Percentiles rank a stretch among this genome's conserved stretches.
Evolutionary conservation across 768 basidiomycete species (phyloP).

Genomic region (Pisolithus microcarpus): DNA sequence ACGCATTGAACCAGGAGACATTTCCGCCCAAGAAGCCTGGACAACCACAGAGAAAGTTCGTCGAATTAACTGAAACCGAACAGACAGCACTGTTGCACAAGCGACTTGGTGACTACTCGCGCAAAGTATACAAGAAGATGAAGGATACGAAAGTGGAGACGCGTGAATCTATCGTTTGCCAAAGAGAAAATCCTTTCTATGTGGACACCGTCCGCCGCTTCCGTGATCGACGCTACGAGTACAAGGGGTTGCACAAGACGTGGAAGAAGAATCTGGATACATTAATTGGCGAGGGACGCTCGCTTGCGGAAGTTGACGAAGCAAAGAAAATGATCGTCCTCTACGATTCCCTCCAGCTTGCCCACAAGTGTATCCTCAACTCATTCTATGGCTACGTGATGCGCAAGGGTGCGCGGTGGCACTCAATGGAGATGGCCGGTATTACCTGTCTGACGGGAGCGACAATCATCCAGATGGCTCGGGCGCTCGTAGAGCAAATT

Average conservation of each 20-base stretch:
- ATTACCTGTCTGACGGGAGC: slow-evolving; percentile 98
- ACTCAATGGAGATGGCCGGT: slow-evolving; percentile 99
- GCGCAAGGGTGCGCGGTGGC: slow-evolving; percentile 99
- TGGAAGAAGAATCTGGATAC: slow-evolving; percentile 98
- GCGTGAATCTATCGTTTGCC: slow-evolving; percentile 92
- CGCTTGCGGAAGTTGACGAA: slow-evolving; percentile 85
- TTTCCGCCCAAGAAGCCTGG: slow-evolving; percentile 80
- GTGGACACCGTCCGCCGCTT: slow-evolving; percentile 97
- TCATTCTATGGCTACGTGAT: slow-evolving; percentile 99
- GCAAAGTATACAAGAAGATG: slow-evolving; percentile 97
- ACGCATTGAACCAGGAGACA: slow-evolving; percentile 88
- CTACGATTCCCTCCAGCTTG: slow-evolving; percentile 96
- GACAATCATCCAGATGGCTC: slow-evolving; percentile 97
- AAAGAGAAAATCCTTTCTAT: slow-evolving; percentile 97
- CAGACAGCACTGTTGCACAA: slow-evolving; percentile 92
- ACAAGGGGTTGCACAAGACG: slow-evolving; percentile 96
- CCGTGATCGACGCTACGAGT: slow-evolving; percentile 96
- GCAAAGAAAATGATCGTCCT: slow-evolving; percentile 99
- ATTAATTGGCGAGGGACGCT: slow-evolving; percentile 55
- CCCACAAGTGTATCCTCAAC: slow-evolving; percentile 99
- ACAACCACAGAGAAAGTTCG: slow-evolving; percentile 70
- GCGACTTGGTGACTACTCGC: slow-evolving; percentile 95
- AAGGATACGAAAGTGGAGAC: slow-evolving; percentile 96
- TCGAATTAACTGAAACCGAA: slow-evolving; percentile 76
- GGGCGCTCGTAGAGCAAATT: slow-evolving; percentile 94